phyloP scores from a whole-genome alignment of 2,329 filamentous ascomycete genomes.

The Neopestalotiopsis sp. region DNA sequence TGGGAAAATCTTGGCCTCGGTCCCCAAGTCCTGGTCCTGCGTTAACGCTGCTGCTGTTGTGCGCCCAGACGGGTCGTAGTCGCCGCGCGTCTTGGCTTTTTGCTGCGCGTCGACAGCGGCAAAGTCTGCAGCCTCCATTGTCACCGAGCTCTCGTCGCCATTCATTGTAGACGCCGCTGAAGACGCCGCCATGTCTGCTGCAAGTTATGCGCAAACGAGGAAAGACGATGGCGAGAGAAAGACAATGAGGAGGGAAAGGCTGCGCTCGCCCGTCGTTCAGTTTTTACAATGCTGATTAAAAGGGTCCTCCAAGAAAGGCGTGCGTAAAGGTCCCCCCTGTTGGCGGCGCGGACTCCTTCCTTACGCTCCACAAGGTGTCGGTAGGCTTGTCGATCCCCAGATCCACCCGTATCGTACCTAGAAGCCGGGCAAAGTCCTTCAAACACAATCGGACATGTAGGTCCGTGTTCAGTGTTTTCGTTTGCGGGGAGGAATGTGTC shows the following conservation, averaged over 20 bases:
- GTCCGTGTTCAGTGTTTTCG: too few species aligned
- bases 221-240: neutral
- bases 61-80: slow-evolving; percentile 1
- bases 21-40: neutral
- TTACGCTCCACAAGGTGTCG: neutral
- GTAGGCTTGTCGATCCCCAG: neutral
- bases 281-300: neutral
- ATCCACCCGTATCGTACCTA: neutral
- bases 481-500: too few species aligned
- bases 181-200: neutral
- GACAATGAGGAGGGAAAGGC: neutral
- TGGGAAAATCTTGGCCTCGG: slow-evolving; percentile 9
- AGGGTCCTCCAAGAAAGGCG: neutral
- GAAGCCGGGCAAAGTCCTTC: neutral
- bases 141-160: slow-evolving; percentile 11
- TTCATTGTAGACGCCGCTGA: slow-evolving; percentile 10
- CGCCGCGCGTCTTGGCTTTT: neutral
- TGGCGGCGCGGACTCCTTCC: neutral
- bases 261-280: neutral
- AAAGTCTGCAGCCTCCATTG: neutral
- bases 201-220: neutral
- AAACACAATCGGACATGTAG: too few species aligned
- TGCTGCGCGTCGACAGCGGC: neutral
- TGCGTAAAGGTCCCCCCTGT: neutral
- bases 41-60: neutral